Evolutionary conservation across 106 monocot genomes (phyloP).

Genomic region (Acorus gramineus): DNA sequence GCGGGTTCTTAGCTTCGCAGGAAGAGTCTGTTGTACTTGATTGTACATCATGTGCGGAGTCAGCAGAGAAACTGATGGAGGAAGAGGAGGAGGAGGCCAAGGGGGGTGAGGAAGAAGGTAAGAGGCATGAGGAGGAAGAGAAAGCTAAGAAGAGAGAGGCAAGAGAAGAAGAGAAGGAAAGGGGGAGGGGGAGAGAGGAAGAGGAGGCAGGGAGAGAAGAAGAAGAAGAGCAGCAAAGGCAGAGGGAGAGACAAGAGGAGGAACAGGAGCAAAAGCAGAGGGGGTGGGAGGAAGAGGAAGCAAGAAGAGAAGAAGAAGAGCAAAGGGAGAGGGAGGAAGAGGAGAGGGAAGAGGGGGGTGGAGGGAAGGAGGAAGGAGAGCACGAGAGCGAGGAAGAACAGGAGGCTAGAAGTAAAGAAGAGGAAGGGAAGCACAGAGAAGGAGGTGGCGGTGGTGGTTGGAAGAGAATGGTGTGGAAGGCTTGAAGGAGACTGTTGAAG

Average conservation of each 20-base stretch:
- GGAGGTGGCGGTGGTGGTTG: not conserved
- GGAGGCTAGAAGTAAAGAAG: not conserved
- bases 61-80: not conserved
- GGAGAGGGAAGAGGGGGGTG: conserved; percentile 3
- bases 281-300: conserved; percentile 1
- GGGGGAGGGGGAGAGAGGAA: not conserved
- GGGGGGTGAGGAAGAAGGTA: not conserved
- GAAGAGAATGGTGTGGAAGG: not conserved
- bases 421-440: conserved; percentile 1
- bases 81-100: not conserved
- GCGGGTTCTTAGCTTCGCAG: conserved; percentile 24
- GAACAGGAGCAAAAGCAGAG: not conserved
- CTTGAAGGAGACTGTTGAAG: no score
- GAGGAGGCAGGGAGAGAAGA: not conserved
- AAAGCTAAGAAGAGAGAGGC: not conserved
- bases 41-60: conserved; percentile 7
- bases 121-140: not conserved
- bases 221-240: not conserved
- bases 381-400: not conserved
- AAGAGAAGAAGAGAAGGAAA: not conserved
- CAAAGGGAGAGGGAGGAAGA: not conserved
- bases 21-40: conserved; percentile 31
- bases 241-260: not conserved
- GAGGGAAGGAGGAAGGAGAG: conserved; percentile 1
- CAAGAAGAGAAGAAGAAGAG: not conserved